Base-by-base conservation (phyloP, 164 flowering plant species). In the Kingdonia uniflora region DNA sequence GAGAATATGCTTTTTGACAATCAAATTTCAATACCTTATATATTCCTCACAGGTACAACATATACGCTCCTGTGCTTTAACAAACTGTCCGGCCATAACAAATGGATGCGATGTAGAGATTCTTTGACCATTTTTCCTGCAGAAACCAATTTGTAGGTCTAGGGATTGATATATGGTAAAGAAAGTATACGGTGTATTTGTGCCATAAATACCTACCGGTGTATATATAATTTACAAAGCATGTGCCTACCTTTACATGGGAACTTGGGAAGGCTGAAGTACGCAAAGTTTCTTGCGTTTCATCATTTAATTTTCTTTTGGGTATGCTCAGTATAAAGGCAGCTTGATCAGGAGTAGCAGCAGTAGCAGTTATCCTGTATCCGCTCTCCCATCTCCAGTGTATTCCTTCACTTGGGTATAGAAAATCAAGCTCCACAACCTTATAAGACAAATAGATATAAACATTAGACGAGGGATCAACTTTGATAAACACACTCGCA, bases 341-440 rank as follows among this genome's bases (percentile, higher is more conserved):
- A 2, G 82, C 80, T 64, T 83, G 90, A 61, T 84, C 95, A 13
- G 76, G 58, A 19, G 89, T 87, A 1, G 96, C 92, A 57, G 96
- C 96, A 65, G 74, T 76, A 4, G 92, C 65, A 13, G 96, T 87
- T 57, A 84, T 87, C 45, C 96, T 64, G 62, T 78, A 87, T 25
- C 96, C 96, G 64, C 49, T 72, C 62, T 87, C 87, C 96, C 96
- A 87, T 54, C 96, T 49, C 42, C 79, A 23, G 54, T 84, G 92
- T 53, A 87, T 82, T 23, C 96, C 96, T 62, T 87, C 96, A 60
- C 96, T 87, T 24, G n/a, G n/a, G n/a, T n/a, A n/a, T n/a, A n/a
- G n/a, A n/a, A n/a, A n/a, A n/a, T n/a, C n/a, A n/a, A n/a, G 87
- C 71, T 87, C 96, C 52, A 87, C 96, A 55, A 84, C 92, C 96